Conservation (phyloP, 2,329 filamentous ascomycete genomes). For the Huntiella bhutanensis region DNA sequence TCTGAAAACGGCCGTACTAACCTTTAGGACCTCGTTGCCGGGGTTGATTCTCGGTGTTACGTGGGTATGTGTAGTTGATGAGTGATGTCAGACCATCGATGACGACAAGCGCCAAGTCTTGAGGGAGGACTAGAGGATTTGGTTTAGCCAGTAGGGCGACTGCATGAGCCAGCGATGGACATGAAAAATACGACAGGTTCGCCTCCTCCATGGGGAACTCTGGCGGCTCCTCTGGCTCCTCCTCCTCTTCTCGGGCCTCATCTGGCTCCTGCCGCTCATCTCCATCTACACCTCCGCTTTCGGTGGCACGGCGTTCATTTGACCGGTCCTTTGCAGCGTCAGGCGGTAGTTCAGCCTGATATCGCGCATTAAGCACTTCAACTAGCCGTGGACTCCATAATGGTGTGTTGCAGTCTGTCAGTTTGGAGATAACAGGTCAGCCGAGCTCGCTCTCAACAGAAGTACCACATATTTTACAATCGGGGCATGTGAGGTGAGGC, state of each 20-base stretch:
- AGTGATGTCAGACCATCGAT: slow-evolving; percentile 63
- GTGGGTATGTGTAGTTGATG: slow-evolving; percentile 59
- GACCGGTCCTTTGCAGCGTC: neutral
- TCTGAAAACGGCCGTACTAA: slow-evolving; percentile 12
- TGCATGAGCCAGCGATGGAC: slow-evolving; percentile 47
- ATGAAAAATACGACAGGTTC: slow-evolving; percentile 29
- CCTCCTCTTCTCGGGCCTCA: slow-evolving; percentile 13
- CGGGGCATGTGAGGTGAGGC: no score
- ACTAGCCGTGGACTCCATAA: slow-evolving; percentile 17
- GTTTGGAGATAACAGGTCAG: slow-evolving; percentile 2
- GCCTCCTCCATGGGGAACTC: slow-evolving; percentile 8
- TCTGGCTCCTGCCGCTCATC: slow-evolving; percentile 11
- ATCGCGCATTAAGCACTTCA: slow-evolving; percentile 10
- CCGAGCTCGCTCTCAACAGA: neutral
- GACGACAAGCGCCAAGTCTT: slow-evolving; percentile 47
- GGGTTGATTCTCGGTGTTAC: slow-evolving; percentile 24
- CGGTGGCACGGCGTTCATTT: slow-evolving; percentile 8
- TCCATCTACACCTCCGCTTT: neutral
- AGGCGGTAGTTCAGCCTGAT: neutral
- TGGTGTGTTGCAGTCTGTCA: slow-evolving; percentile 29
- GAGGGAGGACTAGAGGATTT: slow-evolving; percentile 42
- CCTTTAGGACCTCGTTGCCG: slow-evolving; percentile 23
- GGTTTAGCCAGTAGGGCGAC: slow-evolving; percentile 56
- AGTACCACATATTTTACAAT: neutral
- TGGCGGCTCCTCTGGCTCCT: neutral